Evolutionary conservation across 179 eudicot genomes (phyloP), one percentile per base, ranked within the genome.

Genomic region (Drosera spatulata): DNA sequence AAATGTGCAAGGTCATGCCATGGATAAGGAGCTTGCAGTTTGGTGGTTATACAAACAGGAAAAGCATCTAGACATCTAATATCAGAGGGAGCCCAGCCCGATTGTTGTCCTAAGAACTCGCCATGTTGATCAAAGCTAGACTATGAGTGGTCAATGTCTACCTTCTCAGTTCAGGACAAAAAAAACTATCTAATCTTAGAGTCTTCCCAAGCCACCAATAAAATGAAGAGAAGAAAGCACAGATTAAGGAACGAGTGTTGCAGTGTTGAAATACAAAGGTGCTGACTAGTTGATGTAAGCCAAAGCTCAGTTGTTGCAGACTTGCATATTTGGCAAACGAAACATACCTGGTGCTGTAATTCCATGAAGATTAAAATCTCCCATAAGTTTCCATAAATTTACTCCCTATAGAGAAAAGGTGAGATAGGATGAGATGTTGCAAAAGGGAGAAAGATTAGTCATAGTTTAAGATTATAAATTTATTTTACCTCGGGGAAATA

Each of bases 341-440:
- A 10, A 41, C 47, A 3, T 55, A 93, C 99, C 99, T 74, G 99
- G 97, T 70, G 86, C 96, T 54, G 99, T 87, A 63, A 94, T 85
- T 44, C 99, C 99, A 69, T 79, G 97, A 71, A 94, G 99, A 76
- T 83, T 86, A 65, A 94, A 94, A 53, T 90, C 97, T n/a, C 97
- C 99, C 99, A 94, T 90, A 56, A 83, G 82, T 77, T 87, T 90
- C 99, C 99, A 94, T 53, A 94, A 72, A 65, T 94, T 90, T 54
- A 85, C 85, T 38, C 87, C 91, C 99, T 94, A 77, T 60, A 40
- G 60, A 39, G 41, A 69, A 56, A 71, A 1, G 38, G 61, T 46
- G 46, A 50, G 59, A 44, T 14, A 53, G 11, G 8, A 43, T 7
- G 45, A 4, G 1, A 4, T 43, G 45, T 56, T 44, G 6, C 54